A percentile compares a stretch with the other conserved stretches of the same genome.
Evolutionary conservation across 352 stramenopile genomes (phyloP).

Genomic region (Globisporangium middletonii): DNA sequence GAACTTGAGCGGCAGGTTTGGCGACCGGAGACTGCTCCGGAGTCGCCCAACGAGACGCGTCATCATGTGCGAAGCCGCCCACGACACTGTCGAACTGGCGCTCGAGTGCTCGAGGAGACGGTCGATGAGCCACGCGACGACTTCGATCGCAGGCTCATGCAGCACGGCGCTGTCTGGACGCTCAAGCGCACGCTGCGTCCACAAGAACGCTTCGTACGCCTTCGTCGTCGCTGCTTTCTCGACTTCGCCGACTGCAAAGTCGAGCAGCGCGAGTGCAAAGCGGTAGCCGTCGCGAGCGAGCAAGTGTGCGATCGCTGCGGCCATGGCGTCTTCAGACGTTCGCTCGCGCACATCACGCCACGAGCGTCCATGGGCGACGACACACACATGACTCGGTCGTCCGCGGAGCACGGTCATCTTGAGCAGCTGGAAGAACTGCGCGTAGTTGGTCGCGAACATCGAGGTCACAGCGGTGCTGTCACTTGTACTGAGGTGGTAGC

Average conservation of each 20-base stretch:
- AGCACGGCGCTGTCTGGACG: conserved; percentile 38
- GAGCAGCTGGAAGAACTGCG: conserved; percentile 29
- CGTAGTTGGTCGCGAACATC: conserved; percentile 1
- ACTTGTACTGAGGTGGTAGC: background rate
- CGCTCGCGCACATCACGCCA: background rate
- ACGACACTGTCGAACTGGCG: background rate
- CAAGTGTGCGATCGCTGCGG: conserved; percentile 1
- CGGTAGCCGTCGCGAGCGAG: background rate
- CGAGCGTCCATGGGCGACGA: too few relatives aligned
- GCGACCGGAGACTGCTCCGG: conserved; percentile 24
- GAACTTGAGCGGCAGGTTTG: conserved; percentile 66
- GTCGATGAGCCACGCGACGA: conserved; percentile 63
- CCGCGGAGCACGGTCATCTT: conserved; percentile 56
- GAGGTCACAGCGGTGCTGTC: background rate
- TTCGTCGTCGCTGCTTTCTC: conserved; percentile 44
- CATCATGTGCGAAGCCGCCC: conserved; percentile 3
- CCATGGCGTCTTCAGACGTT: conserved; percentile 5
- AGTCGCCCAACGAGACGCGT: conserved; percentile 17
- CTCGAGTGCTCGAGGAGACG: conserved; percentile 19
- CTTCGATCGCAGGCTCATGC: conserved; percentile 70
- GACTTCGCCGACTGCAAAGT: conserved; percentile 54
- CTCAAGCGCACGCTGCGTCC: conserved; percentile 65
- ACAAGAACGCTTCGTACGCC: conserved; percentile 58
- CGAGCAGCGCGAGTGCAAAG: conserved; percentile 25
- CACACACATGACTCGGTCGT: conserved; percentile 25